These are phyloP conservation scores for Isabelozyma rhagii DNA, from an alignment of 805 yeast species.

Conservation along the genomic window DNA sequence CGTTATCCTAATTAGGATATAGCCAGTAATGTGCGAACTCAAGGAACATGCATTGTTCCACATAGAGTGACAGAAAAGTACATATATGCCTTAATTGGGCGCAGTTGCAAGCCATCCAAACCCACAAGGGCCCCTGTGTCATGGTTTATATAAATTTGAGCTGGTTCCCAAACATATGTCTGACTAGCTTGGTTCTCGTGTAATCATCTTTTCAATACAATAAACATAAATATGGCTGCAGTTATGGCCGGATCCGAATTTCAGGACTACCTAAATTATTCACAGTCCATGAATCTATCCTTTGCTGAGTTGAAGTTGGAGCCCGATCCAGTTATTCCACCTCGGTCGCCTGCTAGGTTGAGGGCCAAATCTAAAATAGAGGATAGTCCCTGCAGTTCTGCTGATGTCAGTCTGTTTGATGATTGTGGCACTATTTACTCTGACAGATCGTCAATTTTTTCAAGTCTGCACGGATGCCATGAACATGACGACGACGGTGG, in stretches of 20 bases:
- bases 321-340: not conserved
- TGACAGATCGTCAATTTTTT: slow-evolving; percentile 15
- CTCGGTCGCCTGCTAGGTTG: not conserved
- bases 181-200: not conserved
- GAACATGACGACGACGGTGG: not conserved
- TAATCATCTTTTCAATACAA: not conserved
- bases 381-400: not conserved
- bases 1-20: not conserved
- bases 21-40: not conserved
- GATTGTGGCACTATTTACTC: slow-evolving; percentile 4
- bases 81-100: not conserved
- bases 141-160: not conserved
- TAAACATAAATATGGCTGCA: not conserved
- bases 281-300: not conserved
- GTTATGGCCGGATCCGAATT: not conserved
- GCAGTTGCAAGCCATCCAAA: not conserved
- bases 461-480: slow-evolving; percentile 1
- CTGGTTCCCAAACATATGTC: not conserved
- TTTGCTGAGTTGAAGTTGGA: not conserved
- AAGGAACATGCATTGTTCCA: not conserved
- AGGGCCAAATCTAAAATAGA: not conserved
- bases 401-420: not conserved
- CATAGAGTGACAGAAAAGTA: not conserved
- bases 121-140: too few species aligned
- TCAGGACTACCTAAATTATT: not conserved